Evolutionary conservation across 2,329 filamentous ascomycete species (phyloP).

Genomic region (Penicillium sp.): DNA sequence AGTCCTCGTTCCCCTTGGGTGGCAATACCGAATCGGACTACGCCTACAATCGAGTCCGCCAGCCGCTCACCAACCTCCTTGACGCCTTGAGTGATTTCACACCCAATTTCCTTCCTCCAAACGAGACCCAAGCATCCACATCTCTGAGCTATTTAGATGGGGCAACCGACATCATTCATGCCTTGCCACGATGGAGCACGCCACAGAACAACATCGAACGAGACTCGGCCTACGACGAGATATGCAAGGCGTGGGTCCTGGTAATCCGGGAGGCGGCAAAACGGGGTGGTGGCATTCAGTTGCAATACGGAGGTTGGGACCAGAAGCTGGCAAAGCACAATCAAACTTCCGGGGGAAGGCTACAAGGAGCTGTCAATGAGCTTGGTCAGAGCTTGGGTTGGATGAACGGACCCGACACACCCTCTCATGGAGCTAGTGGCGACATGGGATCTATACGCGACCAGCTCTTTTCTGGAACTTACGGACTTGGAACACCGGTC

Average conservation of each 20-base stretch:
- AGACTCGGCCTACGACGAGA: slow-evolving; percentile 92
- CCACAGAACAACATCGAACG: slow-evolving; percentile 88
- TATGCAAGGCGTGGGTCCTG: slow-evolving; percentile 86
- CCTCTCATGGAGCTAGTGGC: slow-evolving; percentile 30
- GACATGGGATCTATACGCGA: slow-evolving; percentile 51
- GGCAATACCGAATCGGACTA: slow-evolving; percentile 85
- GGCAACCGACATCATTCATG: slow-evolving; percentile 84
- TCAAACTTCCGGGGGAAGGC: slow-evolving; percentile 74
- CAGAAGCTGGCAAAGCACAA: slow-evolving; percentile 83
- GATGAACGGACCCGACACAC: slow-evolving; percentile 55
- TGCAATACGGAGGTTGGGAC: slow-evolving; percentile 92
- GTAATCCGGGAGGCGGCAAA: slow-evolving; percentile 90
- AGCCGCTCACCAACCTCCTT: slow-evolving; percentile 72
- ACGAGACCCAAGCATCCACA: slow-evolving; percentile 75
- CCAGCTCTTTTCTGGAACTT: slow-evolving; percentile 55
- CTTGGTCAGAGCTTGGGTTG: slow-evolving; percentile 72
- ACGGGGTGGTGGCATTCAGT: slow-evolving; percentile 79
- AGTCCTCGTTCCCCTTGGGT: slow-evolving; percentile 76
- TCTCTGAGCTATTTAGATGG: slow-evolving; percentile 86
- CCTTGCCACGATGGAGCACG: slow-evolving; percentile 85
- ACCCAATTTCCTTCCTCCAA: slow-evolving; percentile 88
- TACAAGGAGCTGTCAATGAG: slow-evolving; percentile 74
- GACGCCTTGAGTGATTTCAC: slow-evolving; percentile 93
- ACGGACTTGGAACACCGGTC: slow-evolving; percentile 52
- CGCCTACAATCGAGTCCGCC: slow-evolving; percentile 86